Conservation (phyloP, 2,329 filamentous ascomycete genomes). For the Leptographium wingfieldii region DNA sequence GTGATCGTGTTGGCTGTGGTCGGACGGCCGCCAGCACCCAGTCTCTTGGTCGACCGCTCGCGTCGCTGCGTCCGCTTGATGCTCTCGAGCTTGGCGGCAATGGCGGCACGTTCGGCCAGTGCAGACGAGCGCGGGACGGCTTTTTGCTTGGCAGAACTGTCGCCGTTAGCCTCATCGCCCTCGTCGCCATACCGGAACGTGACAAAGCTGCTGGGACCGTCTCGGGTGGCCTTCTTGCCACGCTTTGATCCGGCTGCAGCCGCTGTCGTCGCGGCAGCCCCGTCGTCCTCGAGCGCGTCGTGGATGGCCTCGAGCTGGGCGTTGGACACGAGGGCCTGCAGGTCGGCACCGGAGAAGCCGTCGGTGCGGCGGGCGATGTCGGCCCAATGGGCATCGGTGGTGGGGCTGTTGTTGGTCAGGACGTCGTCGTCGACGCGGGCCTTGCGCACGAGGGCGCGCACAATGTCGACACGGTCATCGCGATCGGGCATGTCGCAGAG, state of each 20-base stretch:
- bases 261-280: neutral
- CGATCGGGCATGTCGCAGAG: constrained; percentile 77
- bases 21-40: constrained; percentile 7
- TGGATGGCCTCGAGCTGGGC: constrained; percentile 96
- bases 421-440: constrained; percentile 61
- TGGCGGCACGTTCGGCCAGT: constrained; percentile 64
- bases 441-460: constrained; percentile 71
- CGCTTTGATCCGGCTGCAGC: neutral
- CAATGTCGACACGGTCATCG: constrained; percentile 78
- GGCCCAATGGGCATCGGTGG: constrained; percentile 28
- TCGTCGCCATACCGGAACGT: constrained; percentile 72
- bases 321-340: constrained; percentile 92
- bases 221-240: neutral
- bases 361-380: constrained; percentile 71
- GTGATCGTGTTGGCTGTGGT: no score
- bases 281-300: constrained; percentile 60
- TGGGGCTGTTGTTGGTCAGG: constrained; percentile 20
- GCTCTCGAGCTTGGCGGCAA: constrained; percentile 68
- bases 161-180: constrained; percentile 30
- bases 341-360: constrained; percentile 85
- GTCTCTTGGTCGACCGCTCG: constrained; percentile 29
- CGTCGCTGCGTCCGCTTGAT: constrained; percentile 61
- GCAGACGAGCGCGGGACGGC: constrained; percentile 32
- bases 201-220: constrained; percentile 41
- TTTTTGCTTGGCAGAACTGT: constrained; percentile 13